Evolutionary conservation across 768 basidiomycete species (phyloP), one percentile per base, ranked within the genome.

Genomic region (Rossbeevera mucosa): DNA sequence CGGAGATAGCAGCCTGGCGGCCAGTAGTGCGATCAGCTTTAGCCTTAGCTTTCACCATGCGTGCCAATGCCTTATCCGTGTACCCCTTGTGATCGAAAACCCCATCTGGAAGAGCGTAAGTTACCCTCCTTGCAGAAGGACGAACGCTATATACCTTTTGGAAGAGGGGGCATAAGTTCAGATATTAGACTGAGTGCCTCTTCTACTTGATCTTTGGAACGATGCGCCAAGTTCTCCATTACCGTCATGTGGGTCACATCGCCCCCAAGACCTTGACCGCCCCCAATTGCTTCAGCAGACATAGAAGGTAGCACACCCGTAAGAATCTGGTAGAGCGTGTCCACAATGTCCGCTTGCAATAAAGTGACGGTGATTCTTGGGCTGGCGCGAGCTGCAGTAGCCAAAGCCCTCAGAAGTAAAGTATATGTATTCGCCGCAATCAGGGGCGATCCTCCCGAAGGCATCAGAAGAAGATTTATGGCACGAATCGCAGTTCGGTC

Each of bases 161-260:
- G 91, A 33, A 94, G 71, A 8, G 96, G 92, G 1, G 96, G 96
- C 70, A 99, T 80, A 13, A 99, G 73, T 66, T 99, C 96, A 21
- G 89, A 88, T 29, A 95, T 76, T 33, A 98, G 78, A 56, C 86
- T 86, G 31, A 99, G 74, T 0, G 91, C 85, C 70, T 99, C 96
- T 70, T 97, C 94, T 5, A 98, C 83, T 67, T 97, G 94, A 54
- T 99, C 96, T 71, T 98, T 98, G 4, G 96, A 90, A 25, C 94
- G 80, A 68, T 97, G 94, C 0, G 93, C 93, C 42, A 99, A 74
- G 67, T 95, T 98, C 72, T 98, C 91, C 85, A 97, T 91, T 24
- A 99, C 92, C 7, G 92, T 88, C 91, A 98, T 94, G 65, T 97
- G 94, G 16, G 91, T 93, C 4, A 94, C 72, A 25, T 92, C 91